Base-by-base conservation (phyloP, 1,284 basidiomycete genomes). In the Malassezia psittaci region DNA sequence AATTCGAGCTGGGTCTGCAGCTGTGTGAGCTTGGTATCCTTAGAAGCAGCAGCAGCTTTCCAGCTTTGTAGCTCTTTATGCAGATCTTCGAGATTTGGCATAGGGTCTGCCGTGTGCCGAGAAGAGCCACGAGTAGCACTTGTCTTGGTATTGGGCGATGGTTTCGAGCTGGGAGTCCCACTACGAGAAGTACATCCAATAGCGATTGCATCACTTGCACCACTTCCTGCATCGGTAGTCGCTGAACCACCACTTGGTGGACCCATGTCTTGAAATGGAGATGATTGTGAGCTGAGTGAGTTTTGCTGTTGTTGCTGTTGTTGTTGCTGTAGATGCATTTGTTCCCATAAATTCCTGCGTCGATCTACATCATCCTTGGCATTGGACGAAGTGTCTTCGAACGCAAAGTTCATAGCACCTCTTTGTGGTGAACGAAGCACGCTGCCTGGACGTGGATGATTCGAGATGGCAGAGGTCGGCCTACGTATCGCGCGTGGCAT, bases 311-410 rank as follows among this genome's bases (percentile, higher is more conserved):
- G 38, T 19, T n/a, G n/a, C n/a, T 19, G 38, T 39, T 19, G 15
- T 18, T 18, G 41, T 18, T 18, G 41, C 41, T 45, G 43, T 19
- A 65, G 63, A 33, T 66, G 61, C 58, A 69, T 64, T 49, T 67
- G 57, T 39, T 66, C 64, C 19, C 59, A 52, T 29, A 66, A 53
- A 18, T 16, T 40, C 16, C 40, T 39, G 6, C 46, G 52, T 24
- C 45, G 32, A 19, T 16, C 32, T 33, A 21, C 32, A 21, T 47
- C 33, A 29, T 47, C 45, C 15, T 6, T 15, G 15, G 32, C 5
- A 12, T 33, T 15, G 19, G 24, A 35, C 29, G 34, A 19, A 3
- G n/a, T 34, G 8, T 50, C 53, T 12, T 55, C 48, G 33, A 43
- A 55, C 38, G 18, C 19, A 6, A 51, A 37, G 2, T 19, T 15